phyloP scores from a whole-genome alignment of 1,284 basidiomycete genomes.

The Phellopilus nigrolimitatus region DNA sequence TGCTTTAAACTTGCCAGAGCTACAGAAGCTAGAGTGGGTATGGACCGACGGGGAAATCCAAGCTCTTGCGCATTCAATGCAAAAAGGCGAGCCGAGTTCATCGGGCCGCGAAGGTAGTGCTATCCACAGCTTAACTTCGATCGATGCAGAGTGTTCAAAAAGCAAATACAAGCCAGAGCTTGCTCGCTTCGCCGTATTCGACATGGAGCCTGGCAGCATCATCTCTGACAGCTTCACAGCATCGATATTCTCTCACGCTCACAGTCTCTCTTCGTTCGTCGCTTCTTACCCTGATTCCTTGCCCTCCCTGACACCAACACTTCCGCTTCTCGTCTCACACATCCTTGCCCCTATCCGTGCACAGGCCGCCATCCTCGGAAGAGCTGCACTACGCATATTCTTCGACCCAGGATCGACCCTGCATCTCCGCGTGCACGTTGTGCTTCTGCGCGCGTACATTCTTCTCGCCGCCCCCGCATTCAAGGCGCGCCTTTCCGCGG shows the following conservation, averaged over 20 bases:
- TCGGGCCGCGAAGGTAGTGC: background rate
- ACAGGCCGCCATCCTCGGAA: slow-evolving; percentile 56
- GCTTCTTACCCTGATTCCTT: slow-evolving; percentile 50
- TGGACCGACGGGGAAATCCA: slow-evolving; percentile 56
- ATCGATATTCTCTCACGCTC: slow-evolving; percentile 27
- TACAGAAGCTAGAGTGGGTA: slow-evolving; percentile 50
- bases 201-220: slow-evolving; percentile 55
- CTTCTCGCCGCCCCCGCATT: slow-evolving; percentile 63
- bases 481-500: slow-evolving; percentile 54
- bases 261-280: slow-evolving; percentile 44
- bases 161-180: slow-evolving; percentile 19
- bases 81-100: background rate
- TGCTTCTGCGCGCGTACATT: slow-evolving; percentile 64
- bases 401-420: slow-evolving; percentile 49
- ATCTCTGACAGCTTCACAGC: slow-evolving; percentile 26
- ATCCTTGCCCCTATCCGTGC: slow-evolving; percentile 52
- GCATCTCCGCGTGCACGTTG: slow-evolving; percentile 57
- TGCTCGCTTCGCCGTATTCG: slow-evolving; percentile 50
- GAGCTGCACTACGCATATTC: slow-evolving; percentile 55
- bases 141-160: background rate
- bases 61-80: background rate
- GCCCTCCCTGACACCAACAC: slow-evolving; percentile 58
- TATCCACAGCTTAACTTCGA: background rate
- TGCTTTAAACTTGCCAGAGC: slow-evolving; percentile 15
- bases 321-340: slow-evolving; percentile 51